These are phyloP conservation scores for Arabidopsis arenosa DNA, from an alignment of 345 rosid species.

Conservation along the genomic window DNA sequence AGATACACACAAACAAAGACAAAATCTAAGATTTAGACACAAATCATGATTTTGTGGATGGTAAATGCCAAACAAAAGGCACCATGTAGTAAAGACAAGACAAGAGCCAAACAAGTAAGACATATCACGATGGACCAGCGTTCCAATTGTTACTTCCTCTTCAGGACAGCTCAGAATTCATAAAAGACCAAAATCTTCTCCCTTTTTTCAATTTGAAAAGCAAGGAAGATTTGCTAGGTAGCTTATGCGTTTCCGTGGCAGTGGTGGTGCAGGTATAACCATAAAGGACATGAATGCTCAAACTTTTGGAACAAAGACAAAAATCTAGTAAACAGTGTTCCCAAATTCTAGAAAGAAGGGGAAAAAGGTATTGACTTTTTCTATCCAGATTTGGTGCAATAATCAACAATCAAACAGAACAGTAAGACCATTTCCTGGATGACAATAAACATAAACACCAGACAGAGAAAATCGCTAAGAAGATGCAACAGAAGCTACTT, in stretches of 20 bases:
- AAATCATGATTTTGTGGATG: conserved; percentile 7
- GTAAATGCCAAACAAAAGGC: conserved; percentile 18
- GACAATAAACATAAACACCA: conserved; percentile 6
- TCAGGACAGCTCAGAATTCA: conserved; percentile 21
- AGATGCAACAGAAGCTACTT: conserved; percentile 18
- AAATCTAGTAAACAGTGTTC: background rate
- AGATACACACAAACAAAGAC: background rate
- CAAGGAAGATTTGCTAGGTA: background rate
- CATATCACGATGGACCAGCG: conserved; percentile 38
- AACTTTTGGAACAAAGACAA: conserved; percentile 19
- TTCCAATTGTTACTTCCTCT: conserved; percentile 22
- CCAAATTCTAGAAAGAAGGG: conserved; percentile 17
- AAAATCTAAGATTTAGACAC: background rate
- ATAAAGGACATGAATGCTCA: conserved; percentile 13
- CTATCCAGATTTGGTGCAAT: conserved; percentile 13
- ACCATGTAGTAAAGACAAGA: conserved; percentile 21
- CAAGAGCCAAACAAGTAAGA: conserved; percentile 18
- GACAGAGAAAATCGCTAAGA: conserved; percentile 1
- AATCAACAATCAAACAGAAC: conserved; percentile 12
- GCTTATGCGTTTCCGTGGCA: conserved; percentile 8
- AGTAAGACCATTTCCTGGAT: background rate
- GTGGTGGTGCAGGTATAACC: background rate
- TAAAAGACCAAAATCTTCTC: background rate
- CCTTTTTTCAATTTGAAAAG: background rate
- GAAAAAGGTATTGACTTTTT: conserved; percentile 8